A percentile compares a stretch with the other conserved stretches of the same genome.
phyloP scores from a whole-genome alignment of 1,139 yeast species.

The Suhomyces ambrosiae region DNA sequence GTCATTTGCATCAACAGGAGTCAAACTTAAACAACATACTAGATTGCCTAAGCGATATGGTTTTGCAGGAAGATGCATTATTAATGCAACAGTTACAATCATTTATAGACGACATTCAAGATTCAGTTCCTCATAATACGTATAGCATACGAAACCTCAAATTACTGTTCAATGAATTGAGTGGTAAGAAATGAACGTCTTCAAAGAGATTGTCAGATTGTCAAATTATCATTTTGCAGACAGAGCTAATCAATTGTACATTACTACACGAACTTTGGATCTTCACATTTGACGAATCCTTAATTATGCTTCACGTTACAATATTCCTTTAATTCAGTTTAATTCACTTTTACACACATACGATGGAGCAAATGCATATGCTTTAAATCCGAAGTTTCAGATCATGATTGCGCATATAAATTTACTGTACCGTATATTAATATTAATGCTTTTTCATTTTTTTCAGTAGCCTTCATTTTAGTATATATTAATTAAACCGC shows the following conservation, averaged over 20 bases:
- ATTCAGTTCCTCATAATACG: conserved; percentile 18
- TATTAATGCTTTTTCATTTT: too few species aligned
- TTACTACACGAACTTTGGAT: neutral
- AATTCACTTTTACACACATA: neutral
- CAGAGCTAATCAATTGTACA: neutral
- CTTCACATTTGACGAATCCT: neutral
- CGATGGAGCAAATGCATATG: too few species aligned
- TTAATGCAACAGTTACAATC: conserved; percentile 11
- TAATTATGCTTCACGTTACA: neutral
- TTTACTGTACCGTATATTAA: too few species aligned
- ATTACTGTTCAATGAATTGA: conserved; percentile 2
- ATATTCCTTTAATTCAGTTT: neutral
- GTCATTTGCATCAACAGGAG: conserved; percentile 14
- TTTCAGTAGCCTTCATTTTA: too few species aligned
- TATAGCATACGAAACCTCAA: conserved; percentile 9
- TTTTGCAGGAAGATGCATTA: conserved; percentile 13
- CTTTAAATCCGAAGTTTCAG: too few species aligned
- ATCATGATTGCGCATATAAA: neutral
- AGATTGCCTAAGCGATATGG: conserved; percentile 17
- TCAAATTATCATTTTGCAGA: too few species aligned
- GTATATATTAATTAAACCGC: conserved; percentile 1
- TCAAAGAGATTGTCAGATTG: too few species aligned
- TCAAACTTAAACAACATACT: conserved; percentile 17
- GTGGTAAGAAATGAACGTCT: too few species aligned
- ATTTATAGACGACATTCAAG: conserved; percentile 14